These are phyloP conservation scores for Odontarrhena argentea DNA, from an alignment of 345 rosid genomes.

Conservation along the genomic window DNA sequence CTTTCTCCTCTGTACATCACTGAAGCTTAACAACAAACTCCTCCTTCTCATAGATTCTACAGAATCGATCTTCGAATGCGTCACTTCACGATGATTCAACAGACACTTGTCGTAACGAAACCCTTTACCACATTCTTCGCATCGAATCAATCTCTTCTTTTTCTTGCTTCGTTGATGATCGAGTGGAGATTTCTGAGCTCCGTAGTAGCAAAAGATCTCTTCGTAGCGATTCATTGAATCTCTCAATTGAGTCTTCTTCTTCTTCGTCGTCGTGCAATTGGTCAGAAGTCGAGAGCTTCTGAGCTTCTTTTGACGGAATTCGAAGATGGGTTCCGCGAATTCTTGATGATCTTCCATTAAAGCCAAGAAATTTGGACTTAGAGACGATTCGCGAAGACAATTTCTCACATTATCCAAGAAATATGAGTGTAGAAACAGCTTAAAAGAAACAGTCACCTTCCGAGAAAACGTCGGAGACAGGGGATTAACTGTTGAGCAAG, in stretches of 20 bases:
- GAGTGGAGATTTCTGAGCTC: constrained; percentile 59
- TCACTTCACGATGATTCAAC: constrained; percentile 13
- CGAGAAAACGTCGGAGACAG: constrained; percentile 13
- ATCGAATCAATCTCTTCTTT: constrained; percentile 32
- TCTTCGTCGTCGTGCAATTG: not conserved
- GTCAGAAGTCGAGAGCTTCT: not conserved
- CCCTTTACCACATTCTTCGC: constrained; percentile 44
- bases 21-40: not conserved
- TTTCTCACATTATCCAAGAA: not conserved
- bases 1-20: constrained; percentile 16
- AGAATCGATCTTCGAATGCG: not conserved
- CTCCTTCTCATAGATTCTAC: not conserved
- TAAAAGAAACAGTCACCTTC: not conserved
- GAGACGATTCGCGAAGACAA: not conserved
- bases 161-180: constrained; percentile 1
- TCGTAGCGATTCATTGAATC: constrained; percentile 12
- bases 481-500: not conserved
- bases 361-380: not conserved
- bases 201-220: constrained; percentile 43
- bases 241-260: constrained; percentile 21
- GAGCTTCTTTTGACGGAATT: not conserved
- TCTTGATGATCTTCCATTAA: constrained; percentile 16
- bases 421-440: not conserved
- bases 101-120: constrained; percentile 30
- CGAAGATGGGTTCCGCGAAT: constrained; percentile 17